Evolutionary conservation across 169 alveolate genomes (phyloP).

Genomic region (Besnoitia besnoiti): DNA sequence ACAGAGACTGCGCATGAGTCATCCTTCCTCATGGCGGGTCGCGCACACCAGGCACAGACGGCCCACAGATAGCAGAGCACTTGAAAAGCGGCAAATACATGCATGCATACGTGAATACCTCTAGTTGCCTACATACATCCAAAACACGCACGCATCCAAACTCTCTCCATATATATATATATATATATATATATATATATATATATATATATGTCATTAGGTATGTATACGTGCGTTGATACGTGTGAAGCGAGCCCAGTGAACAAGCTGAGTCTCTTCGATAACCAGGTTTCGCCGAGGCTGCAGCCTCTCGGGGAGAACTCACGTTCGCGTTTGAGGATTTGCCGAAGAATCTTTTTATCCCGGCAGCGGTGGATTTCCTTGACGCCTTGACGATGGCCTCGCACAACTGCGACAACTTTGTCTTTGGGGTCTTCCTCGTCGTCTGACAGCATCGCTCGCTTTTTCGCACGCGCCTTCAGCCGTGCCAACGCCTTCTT

Average conservation of each 20-base stretch:
- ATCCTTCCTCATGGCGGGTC: too few relatives aligned
- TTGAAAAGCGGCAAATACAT: too few relatives aligned
- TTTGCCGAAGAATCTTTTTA: not conserved
- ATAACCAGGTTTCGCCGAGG: not conserved
- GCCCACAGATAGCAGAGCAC: too few relatives aligned
- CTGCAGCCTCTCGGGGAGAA: not conserved
- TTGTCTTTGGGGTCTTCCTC: not conserved
- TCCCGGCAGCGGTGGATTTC: slow-evolving; percentile 18
- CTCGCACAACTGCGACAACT: not conserved
- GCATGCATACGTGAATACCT: not conserved
- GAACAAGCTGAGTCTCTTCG: not conserved
- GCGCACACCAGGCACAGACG: too few relatives aligned
- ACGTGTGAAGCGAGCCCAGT: too few relatives aligned
- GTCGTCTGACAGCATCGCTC: not conserved
- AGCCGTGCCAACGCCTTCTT: not conserved
- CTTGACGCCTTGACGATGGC: not conserved
- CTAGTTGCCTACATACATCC: not conserved
- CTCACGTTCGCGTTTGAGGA: not conserved
- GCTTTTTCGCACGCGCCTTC: not conserved
- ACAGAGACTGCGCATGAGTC: too few relatives aligned
- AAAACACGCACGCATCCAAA: not conserved
- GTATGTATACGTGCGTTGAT: too few relatives aligned
- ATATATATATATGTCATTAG: too few relatives aligned
- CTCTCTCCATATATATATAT: not conserved
- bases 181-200: too few relatives aligned